Evolutionary conservation across 2,329 filamentous ascomycete species (phyloP).

Genomic region (Colletotrichum incanum): DNA sequence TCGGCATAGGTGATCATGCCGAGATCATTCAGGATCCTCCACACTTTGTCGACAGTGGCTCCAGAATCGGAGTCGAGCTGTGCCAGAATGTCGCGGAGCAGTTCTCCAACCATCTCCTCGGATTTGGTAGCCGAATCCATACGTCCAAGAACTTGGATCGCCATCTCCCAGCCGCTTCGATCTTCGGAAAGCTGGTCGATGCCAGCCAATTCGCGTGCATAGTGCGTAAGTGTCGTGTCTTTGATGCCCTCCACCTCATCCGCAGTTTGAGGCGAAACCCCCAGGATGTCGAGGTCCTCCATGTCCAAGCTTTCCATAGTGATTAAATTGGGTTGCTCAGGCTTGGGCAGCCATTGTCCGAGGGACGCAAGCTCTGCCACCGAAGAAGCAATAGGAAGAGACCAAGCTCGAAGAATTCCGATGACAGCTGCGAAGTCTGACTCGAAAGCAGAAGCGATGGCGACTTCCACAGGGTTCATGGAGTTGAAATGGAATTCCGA

Average conservation of each 20-base stretch:
- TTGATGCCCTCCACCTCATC: slow-evolving; percentile 78
- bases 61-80: slow-evolving; percentile 76
- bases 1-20: slow-evolving; percentile 85
- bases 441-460: slow-evolving; percentile 85
- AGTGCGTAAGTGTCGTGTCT: slow-evolving; percentile 83
- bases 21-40: slow-evolving; percentile 82
- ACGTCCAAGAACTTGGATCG: slow-evolving; percentile 85
- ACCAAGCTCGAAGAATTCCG: slow-evolving; percentile 83
- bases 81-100: slow-evolving; percentile 78
- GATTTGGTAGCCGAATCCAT: slow-evolving; percentile 82
- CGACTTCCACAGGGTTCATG: slow-evolving; percentile 83
- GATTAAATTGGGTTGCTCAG: slow-evolving; percentile 67
- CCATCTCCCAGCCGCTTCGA: slow-evolving; percentile 89
- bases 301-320: slow-evolving; percentile 80
- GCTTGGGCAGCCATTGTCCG: slow-evolving; percentile 83
- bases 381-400: slow-evolving; percentile 82
- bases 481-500: slow-evolving; percentile 85
- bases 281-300: slow-evolving; percentile 88
- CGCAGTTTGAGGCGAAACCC: slow-evolving; percentile 72
- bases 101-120: slow-evolving; percentile 80
- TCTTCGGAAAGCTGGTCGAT: slow-evolving; percentile 64
- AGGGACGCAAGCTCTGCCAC: slow-evolving; percentile 88
- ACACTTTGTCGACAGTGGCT: slow-evolving; percentile 84
- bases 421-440: slow-evolving; percentile 85
- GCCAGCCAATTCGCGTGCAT: slow-evolving; percentile 78